Evolutionary conservation across 2,329 filamentous ascomycete species (phyloP).

Genomic region (Pleurostoma richardsiae): DNA sequence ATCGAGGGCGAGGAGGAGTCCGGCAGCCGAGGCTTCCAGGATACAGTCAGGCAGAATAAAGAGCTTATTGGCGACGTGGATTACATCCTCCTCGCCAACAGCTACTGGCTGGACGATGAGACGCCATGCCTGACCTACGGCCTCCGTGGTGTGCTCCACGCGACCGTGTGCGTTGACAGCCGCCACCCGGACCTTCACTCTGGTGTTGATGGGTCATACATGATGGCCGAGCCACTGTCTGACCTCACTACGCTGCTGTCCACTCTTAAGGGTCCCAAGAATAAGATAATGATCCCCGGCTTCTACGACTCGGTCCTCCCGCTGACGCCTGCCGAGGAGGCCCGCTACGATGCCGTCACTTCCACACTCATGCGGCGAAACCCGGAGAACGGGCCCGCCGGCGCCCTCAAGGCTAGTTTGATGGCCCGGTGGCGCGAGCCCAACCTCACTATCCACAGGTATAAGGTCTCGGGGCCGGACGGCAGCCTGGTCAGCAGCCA

Average conservation of each 20-base stretch:
- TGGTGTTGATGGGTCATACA: constrained; percentile 89
- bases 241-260: constrained; percentile 82
- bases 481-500: constrained; percentile 87
- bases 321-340: constrained; percentile 69
- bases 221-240: constrained; percentile 86
- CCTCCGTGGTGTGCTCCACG: constrained; percentile 87
- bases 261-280: constrained; percentile 74
- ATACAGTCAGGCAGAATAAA: constrained; percentile 76
- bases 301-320: constrained; percentile 85
- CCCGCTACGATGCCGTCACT: constrained; percentile 79
- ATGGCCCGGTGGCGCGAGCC: constrained; percentile 96
- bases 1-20: constrained; percentile 97
- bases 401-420: constrained; percentile 73
- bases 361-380: constrained; percentile 69
- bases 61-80: constrained; percentile 83
- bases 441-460: constrained; percentile 87
- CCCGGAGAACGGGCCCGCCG: constrained; percentile 52
- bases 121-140: constrained; percentile 95
- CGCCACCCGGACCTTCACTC: constrained; percentile 86
- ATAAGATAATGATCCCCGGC: constrained; percentile 76
- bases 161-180: constrained; percentile 83
- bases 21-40: constrained; percentile 84
- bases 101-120: constrained; percentile 96
- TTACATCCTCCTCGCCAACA: constrained; percentile 93
- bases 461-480: constrained; percentile 88